Base-by-base conservation (phyloP, 495 filamentous ascomycete species). In the Hyphodiscus hymeniophilus region DNA sequence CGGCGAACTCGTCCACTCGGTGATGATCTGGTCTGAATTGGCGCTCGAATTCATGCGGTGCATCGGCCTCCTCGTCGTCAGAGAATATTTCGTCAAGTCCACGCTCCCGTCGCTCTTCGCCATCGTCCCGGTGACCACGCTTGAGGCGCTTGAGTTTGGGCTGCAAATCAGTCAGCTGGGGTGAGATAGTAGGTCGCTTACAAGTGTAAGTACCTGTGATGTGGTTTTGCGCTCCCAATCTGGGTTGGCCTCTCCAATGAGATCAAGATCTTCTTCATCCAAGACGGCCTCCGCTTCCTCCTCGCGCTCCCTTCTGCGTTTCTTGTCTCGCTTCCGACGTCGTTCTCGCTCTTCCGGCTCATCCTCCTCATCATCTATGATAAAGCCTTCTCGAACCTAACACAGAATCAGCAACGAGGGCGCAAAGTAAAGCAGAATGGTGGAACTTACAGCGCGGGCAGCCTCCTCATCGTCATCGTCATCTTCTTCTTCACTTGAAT, bases 401-500 rank as follows among this genome's bases (percentile, higher is more conserved):
- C 12, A 44, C n/a, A 26, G 16, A 15, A 22, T 18, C 7, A 54
- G 22, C 31, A 30, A 28, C 10, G 23, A 30, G 3, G 15, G 42
- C 31, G 34, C 20, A 35, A 20, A 46, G 21, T 47, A 39, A 4
- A 11, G 15, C 10, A 22, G 30, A 16, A 18, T 15, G 24, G 22
- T 36, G 40, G 39, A 12, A 7, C 47, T 33, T 52, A 47, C 49
- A 16, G 41, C 50, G 35, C 60, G 46, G 55, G 58, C 53, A 52
- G 51, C 57, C 51, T 87, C 85, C 53, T 89, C 87, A 55, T 97
- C 92, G 26, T 98, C 90, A 50, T 95, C 90, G 23, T 96, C 92
- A 11, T 96, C 92, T 38, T 96, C 92, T 59, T 98, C 92, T 50
- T 95, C 91, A 53, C 87, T 94, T 17, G 87, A 94, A 65, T 96